Conservation (phyloP, 768 basidiomycete species). For the Tylopilus intermedius region DNA sequence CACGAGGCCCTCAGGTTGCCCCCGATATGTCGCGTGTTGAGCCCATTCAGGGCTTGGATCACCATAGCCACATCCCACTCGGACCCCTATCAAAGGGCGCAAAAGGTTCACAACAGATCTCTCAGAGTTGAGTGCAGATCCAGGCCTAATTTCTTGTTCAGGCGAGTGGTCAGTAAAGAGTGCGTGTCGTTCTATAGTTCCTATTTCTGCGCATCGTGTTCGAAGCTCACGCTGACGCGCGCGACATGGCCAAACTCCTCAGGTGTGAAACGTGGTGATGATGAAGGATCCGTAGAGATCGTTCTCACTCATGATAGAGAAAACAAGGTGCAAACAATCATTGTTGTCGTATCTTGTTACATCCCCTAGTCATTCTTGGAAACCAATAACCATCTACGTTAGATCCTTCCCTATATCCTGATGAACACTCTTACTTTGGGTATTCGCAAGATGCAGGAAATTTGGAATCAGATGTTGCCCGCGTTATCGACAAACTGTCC, state of each 20-base stretch:
- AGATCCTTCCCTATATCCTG: constrained; percentile 69
- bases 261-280: constrained; percentile 56
- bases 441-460: constrained; percentile 44
- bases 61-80: not conserved
- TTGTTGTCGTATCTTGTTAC: constrained; percentile 40
- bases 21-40: no score
- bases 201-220: not conserved
- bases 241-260: not conserved
- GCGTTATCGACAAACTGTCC: constrained; percentile 43
- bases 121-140: constrained; percentile 39
- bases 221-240: not conserved
- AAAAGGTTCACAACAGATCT: constrained; percentile 56
- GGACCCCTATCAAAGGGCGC: constrained; percentile 44
- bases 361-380: no score
- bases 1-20: no score
- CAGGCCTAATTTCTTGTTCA: constrained; percentile 32
- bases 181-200: constrained; percentile 22
- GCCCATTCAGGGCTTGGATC: no score
- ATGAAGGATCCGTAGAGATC: constrained; percentile 61
- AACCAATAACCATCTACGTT: not conserved
- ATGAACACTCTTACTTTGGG: constrained; percentile 51
- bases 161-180: constrained; percentile 40
- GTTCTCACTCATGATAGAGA: constrained; percentile 25
- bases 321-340: constrained; percentile 21
- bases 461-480: constrained; percentile 36